Evolutionary conservation across 257 asterid genomes (phyloP).

Genomic region (Solanum boliviense): DNA sequence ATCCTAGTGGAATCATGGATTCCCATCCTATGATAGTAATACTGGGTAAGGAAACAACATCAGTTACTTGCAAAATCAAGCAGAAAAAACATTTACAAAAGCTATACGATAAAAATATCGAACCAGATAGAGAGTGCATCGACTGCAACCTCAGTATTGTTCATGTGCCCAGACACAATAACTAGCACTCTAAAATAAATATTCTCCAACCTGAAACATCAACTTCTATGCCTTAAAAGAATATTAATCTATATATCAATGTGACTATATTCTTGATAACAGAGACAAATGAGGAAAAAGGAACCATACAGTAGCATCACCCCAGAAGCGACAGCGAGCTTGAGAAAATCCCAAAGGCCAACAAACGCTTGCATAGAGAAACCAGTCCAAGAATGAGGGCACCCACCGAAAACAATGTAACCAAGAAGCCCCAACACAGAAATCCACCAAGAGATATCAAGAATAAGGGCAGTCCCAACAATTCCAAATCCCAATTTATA

Average conservation of each 20-base stretch:
- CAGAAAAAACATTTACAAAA: background rate
- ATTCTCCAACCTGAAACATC: slow-evolving; percentile 44
- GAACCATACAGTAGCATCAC: slow-evolving; percentile 44
- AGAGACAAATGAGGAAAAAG: background rate
- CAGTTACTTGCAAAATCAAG: background rate
- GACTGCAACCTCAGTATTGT: slow-evolving; percentile 42
- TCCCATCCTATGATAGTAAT: slow-evolving; percentile 48
- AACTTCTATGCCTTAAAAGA: background rate
- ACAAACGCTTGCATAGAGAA: slow-evolving; percentile 39
- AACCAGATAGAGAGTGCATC: slow-evolving; percentile 62
- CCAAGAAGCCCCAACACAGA: slow-evolving; percentile 34
- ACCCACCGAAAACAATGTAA: slow-evolving; percentile 37
- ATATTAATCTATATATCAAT: background rate
- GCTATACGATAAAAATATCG: background rate
- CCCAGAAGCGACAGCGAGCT: slow-evolving; percentile 51
- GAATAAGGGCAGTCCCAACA: slow-evolving; percentile 37
- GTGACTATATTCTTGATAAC: background rate
- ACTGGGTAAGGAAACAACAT: slow-evolving; percentile 17
- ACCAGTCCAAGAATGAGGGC: slow-evolving; percentile 52
- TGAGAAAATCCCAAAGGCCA: slow-evolving; percentile 47
- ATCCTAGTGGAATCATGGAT: slow-evolving; percentile 54
- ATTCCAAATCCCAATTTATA: slow-evolving; percentile 38
- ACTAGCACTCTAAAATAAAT: slow-evolving; percentile 46
- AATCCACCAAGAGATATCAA: slow-evolving; percentile 60
- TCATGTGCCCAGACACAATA: slow-evolving; percentile 29